Percentiles rank a stretch among this genome's conserved stretches.
These are phyloP conservation scores for Amauroascus verrucosus DNA, from an alignment of 2,329 filamentous ascomycete genomes.

Conservation along the genomic window DNA sequence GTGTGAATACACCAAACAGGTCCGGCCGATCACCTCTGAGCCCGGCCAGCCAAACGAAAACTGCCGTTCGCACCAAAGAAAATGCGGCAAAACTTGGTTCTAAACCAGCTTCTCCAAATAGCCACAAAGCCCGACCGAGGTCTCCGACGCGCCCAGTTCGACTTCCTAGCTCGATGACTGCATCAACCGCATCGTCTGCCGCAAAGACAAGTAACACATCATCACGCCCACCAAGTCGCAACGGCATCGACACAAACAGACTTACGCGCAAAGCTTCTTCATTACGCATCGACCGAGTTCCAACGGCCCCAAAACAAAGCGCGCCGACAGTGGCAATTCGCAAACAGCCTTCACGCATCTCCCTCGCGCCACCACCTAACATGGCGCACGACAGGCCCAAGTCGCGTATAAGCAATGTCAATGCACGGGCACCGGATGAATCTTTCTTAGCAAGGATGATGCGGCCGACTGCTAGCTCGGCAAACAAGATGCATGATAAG, in stretches of 20 bases:
- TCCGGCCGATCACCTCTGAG: conserved; percentile 25
- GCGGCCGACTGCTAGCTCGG: conserved; percentile 42
- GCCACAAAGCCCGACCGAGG: conserved; percentile 27
- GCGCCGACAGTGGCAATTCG: conserved; percentile 17
- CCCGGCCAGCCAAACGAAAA: conserved; percentile 13
- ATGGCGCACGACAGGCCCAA: conserved; percentile 27
- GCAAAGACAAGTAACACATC: conserved; percentile 23
- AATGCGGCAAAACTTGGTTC: conserved; percentile 21
- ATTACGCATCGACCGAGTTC: conserved; percentile 18
- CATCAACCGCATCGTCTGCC: conserved; percentile 33
- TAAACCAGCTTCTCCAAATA: conserved; percentile 19
- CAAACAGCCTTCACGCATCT: conserved; percentile 23
- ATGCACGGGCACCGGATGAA: conserved; percentile 34
- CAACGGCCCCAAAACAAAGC: conserved; percentile 14
- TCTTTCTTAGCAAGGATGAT: conserved; percentile 44
- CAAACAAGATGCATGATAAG: conserved; percentile 41
- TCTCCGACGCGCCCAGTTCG: conserved; percentile 35
- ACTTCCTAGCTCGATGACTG: conserved; percentile 32
- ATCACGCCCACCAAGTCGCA: conserved; percentile 23
- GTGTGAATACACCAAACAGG: conserved; percentile 5
- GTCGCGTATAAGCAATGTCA: conserved; percentile 32
- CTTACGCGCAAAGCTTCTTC: conserved; percentile 24
- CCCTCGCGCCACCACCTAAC: conserved; percentile 17
- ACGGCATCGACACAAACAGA: conserved; percentile 18
- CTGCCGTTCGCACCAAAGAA: not conserved